Evolutionary conservation across 495 filamentous ascomycete species (phyloP), one percentile per base, ranked within the genome.

Genomic region (Trichoderma reesei): DNA sequence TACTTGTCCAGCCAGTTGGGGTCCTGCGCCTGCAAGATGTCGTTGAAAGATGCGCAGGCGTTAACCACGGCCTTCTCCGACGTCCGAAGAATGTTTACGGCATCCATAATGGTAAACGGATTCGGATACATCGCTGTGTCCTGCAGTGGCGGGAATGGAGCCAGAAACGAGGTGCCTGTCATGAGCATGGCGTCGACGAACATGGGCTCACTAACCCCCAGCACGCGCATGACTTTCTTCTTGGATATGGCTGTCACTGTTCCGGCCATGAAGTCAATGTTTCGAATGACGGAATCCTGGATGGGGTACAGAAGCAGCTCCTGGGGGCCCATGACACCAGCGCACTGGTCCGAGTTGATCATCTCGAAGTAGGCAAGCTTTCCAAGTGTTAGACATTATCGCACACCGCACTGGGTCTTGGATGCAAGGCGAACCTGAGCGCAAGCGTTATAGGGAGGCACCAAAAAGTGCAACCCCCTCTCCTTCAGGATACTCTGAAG

Each of bases 221-320:
- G 77, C 51, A 86, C 84, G 66, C 84, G 85, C 61, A 90, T 82
- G 64, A 91, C 84, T 41, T 78, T 80, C 54, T 83, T 83, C 73
- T 88, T 90, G 48, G 83, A 86, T 59, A 97, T 78, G 76, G 87
- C 93, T 48, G 73, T 78, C 68, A 96, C 90, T 5, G 77, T 79
- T 37, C 80, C 78, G 10, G 74, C 78, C 20, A 88, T 85, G 76
- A 86, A 85, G 64, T 96, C 87, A 64, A 96, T 85, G 38, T 81
- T 82, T 34, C 86, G 88, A 68, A 98, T 91, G 63, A 96, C 76
- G 64, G 71, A 68, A 71, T 90, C 90, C 38, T 91, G 86, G 60
- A 93, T 83, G 41, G 91, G 90, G 68, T 93, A 98, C 34, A 96
- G 79, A 65, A 99, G 83, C 18, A 91, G 77, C 72, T 97, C 92